These are phyloP conservation scores for Trichoderma afroharzianum DNA, from an alignment of 2,329 filamentous ascomycete species.

Conservation along the genomic window DNA sequence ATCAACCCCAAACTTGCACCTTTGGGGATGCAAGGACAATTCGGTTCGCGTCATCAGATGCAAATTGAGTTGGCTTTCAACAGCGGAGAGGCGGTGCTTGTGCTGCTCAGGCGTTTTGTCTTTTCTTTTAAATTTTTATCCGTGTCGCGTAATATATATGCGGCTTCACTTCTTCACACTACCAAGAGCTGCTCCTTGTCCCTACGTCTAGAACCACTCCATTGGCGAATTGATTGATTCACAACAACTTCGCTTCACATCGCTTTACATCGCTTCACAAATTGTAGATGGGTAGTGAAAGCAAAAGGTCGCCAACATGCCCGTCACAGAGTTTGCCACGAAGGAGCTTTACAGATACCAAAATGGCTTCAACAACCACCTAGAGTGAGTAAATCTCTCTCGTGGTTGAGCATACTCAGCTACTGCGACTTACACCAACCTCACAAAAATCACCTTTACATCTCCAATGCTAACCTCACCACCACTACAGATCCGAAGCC, in stretches of 20 bases:
- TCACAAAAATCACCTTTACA: neutral
- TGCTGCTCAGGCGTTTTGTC: neutral
- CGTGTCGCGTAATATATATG: neutral
- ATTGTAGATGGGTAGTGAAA: neutral
- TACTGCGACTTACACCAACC: neutral
- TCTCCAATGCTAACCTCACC: neutral
- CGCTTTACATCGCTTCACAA: neutral
- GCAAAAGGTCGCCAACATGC: constrained; percentile 37
- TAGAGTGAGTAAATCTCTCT: constrained; percentile 54
- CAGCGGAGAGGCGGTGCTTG: neutral
- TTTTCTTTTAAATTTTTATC: neutral
- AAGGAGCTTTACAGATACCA: constrained; percentile 67
- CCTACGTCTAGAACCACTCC: neutral
- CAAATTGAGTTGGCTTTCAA: neutral
- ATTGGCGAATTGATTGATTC: neutral
- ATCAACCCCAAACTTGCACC: neutral
- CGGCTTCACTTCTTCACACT: neutral
- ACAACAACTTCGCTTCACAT: neutral
- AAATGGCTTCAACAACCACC: constrained; percentile 72
- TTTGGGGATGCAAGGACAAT: neutral
- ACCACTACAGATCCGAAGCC: constrained; percentile 64
- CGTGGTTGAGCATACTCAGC: neutral
- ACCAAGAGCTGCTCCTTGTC: neutral
- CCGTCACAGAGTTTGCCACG: constrained; percentile 46
- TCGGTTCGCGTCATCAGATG: constrained; percentile 9